Evolutionary conservation across 176 grass and related monocot genomes (phyloP), one percentile per base, ranked within the genome.

Genomic region (Avena eriantha): DNA sequence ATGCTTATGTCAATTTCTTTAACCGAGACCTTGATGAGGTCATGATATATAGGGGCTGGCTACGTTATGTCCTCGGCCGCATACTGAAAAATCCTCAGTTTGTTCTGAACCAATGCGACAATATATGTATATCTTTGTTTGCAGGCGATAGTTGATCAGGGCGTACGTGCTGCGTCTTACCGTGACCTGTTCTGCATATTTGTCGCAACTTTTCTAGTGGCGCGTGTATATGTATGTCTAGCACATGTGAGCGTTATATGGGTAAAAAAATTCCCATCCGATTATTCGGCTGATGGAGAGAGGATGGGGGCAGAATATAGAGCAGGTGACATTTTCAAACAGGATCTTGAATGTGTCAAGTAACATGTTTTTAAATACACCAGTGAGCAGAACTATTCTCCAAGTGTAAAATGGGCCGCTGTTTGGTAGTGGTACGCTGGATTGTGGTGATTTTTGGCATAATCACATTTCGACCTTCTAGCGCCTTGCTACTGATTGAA

Each of bases 291-390:
- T 39, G 5, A 6, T 1, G 36, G 36, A 39, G 36, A 39, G 36
- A 39, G 5, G 36, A 39, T 39, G 36, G 36, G 36, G 5, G 36
- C 36, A 39, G 5, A 39, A 39, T 39, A 39, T 39, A 39, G 36
- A 6, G 36, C 36, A 39, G 39, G 39, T 41, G 39, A 74, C 22
- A 74, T 17, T 74, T 74, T 29, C 71, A 74, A 16, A 5, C 1
- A 50, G 45, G 47, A 49, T 74, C 71, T 50, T 50, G 45, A 74
- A 50, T 24, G 26, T 29, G 45, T 74, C 71, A 71, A 71, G 68
- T 5, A 2, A 13, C 36, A 71, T 0, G 9, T 39, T 41, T 10
- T n/a, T 58, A n/a, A 22, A 3, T 59, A 59, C 19, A 59, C n/a
- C 56, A 21, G 56, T 59, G 21, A 59, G 56, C 56, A 59, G 56